Conservation (phyloP, 805 yeast species). For the Candida tibetensis region DNA sequence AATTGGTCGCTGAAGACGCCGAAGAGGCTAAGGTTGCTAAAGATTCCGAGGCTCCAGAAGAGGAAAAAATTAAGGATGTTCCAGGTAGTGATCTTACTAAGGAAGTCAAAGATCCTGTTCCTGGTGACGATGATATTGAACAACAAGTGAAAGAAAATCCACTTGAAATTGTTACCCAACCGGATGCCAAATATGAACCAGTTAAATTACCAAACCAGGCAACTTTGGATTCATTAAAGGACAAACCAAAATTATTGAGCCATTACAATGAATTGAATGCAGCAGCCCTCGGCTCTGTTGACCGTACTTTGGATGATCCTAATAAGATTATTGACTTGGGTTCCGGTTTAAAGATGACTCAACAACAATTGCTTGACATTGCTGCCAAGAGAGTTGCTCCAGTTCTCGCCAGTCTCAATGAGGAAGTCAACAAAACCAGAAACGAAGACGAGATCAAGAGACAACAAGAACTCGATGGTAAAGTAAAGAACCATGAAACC, state of each 20-base stretch:
- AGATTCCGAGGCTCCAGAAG: conserved; percentile 8
- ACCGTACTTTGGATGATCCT: conserved; percentile 46
- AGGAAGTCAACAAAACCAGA: conserved; percentile 44
- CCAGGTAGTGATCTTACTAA: background rate
- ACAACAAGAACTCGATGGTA: conserved; percentile 36
- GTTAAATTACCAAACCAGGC: conserved; percentile 35
- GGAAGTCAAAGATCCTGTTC: conserved; percentile 9
- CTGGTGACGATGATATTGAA: conserved; percentile 26
- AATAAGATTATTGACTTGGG: conserved; percentile 51
- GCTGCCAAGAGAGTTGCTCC: conserved; percentile 58
- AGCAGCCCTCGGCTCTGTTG: conserved; percentile 46
- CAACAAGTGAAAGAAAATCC: conserved; percentile 29
- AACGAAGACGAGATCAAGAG: conserved; percentile 43
- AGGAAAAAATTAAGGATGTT: background rate
- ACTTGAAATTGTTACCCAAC: conserved; percentile 33
- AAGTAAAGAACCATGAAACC: conserved; percentile 32
- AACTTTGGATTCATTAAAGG: conserved; percentile 36
- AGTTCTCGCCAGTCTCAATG: conserved; percentile 48
- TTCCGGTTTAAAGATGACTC: conserved; percentile 52
- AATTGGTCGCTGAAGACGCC: conserved; percentile 5
- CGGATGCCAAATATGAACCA: conserved; percentile 34
- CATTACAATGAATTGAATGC: conserved; percentile 49
- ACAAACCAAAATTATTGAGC: conserved; percentile 47
- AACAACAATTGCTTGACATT: conserved; percentile 52
- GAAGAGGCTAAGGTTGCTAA: conserved; percentile 9